phyloP scores from a whole-genome alignment of 2,329 filamentous ascomycete species.

The Claviceps africana region DNA sequence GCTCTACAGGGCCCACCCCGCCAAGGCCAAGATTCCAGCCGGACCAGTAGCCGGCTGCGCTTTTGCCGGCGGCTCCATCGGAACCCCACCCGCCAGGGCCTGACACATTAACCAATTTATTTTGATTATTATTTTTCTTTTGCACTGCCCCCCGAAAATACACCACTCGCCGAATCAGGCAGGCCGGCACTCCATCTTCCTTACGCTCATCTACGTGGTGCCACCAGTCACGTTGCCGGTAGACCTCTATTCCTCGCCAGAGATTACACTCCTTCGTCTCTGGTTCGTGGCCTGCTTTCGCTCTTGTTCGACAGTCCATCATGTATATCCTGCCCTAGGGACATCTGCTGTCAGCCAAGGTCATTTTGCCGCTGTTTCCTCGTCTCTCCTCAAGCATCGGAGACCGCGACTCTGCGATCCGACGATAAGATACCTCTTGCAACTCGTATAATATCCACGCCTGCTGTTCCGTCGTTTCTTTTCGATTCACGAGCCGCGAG shows the following conservation, averaged over 20 bases:
- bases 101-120: not conserved
- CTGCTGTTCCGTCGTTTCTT: not conserved
- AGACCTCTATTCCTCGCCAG: not conserved
- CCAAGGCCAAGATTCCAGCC: not conserved
- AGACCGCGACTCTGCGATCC: not conserved
- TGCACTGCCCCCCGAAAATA: constrained; percentile 3
- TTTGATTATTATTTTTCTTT: constrained; percentile 1
- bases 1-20: not conserved
- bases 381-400: not conserved
- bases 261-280: not conserved
- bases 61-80: not conserved
- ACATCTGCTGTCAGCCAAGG: not conserved
- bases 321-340: not conserved
- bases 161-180: not conserved
- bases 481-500: not conserved
- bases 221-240: not conserved
- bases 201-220: not conserved
- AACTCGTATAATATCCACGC: not conserved
- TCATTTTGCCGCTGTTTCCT: not conserved
- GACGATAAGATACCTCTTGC: not conserved
- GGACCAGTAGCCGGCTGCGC: not conserved
- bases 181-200: not conserved
- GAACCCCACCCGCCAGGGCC: not conserved
- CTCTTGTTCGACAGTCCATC: not conserved
- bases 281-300: not conserved